phyloP scores from a whole-genome alignment of 1,284 basidiomycete species.

The Hypsizygus ulmarius region DNA sequence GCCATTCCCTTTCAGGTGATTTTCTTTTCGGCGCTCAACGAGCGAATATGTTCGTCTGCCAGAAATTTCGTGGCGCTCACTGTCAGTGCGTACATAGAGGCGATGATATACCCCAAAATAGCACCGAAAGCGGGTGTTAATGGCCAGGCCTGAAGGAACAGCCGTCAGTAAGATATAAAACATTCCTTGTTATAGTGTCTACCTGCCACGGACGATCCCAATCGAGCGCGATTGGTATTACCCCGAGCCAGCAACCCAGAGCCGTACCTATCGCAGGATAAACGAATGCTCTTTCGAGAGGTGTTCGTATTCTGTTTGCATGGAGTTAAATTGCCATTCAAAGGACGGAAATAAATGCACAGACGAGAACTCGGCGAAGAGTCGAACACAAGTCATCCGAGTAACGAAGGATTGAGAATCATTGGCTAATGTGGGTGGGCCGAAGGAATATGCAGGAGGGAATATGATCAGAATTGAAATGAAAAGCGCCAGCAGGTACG shows the following conservation, averaged over 20 bases:
- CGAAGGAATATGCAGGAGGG: constrained; percentile 70
- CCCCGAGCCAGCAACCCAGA: constrained; percentile 77
- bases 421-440: constrained; percentile 50
- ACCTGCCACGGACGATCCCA: constrained; percentile 98
- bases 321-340: constrained; percentile 2
- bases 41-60: constrained; percentile 34
- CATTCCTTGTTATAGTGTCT: constrained; percentile 21
- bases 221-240: constrained; percentile 83
- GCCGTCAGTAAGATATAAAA: neutral
- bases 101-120: constrained; percentile 64
- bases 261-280: constrained; percentile 76
- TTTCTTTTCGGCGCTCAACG: constrained; percentile 19
- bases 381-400: constrained; percentile 64
- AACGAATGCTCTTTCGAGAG: constrained; percentile 75
- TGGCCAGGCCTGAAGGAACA: constrained; percentile 65
- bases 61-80: constrained; percentile 45
- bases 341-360: constrained; percentile 30
- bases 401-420: constrained; percentile 42
- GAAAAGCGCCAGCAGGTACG: constrained; percentile 66
- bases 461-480: constrained; percentile 68
- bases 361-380: constrained; percentile 79
- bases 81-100: constrained; percentile 56
- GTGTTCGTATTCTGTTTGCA: constrained; percentile 52
- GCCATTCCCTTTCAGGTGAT: constrained; percentile 15
- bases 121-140: constrained; percentile 70